Base-by-base conservation (phyloP, 306 rosid species). In the Malus asiatica region DNA sequence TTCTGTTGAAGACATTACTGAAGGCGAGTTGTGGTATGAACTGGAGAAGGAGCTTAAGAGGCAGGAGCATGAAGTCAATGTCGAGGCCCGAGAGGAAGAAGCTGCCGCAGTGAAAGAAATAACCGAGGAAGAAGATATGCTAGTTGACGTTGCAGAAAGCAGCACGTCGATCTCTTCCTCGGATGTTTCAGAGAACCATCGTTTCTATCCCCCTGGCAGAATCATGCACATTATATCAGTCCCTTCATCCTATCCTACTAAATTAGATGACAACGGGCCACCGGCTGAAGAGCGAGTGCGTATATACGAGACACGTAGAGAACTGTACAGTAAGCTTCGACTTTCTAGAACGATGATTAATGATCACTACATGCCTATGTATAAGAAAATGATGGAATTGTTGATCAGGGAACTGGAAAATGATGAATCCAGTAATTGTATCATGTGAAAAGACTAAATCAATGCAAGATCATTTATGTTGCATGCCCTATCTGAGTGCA, bases 341-440 rank as follows among this genome's bases (percentile, higher is more conserved):
- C 96, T 95, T 22, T 92, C 98, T 23, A 90, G 42, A 87, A 95
- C 93, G 29, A 95, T 95, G 98, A 88, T 95, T 64, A 92, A 95
- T 55, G 98, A 95, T 76, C 98, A 95, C 81, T 95, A 87, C 82
- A 95, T 95, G 98, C 98, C 98, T 15, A 90, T 92, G 97, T 92
- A 95, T 82, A 95, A 89, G 90, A 95, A 89, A 87, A 95, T 89
- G 98, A 89, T 95, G 87, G 98, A 95, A 84, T 79, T 83, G 74
- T 76, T 95, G 76, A 92, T 92, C 79, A 82, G 80, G 79, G 91
- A 87, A 84, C 89, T 95, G 77, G 92, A 90, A 84, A 90, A 71
- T 60, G 90, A 85, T 27, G 80, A 65, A 71, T 77, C 77, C 48
- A 79, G 78, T 62, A 67, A 25, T 44, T 69, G 69, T 84, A 53